These are phyloP conservation scores for Sisymbrium irio DNA, from an alignment of 345 rosid genomes.

Conservation along the genomic window DNA sequence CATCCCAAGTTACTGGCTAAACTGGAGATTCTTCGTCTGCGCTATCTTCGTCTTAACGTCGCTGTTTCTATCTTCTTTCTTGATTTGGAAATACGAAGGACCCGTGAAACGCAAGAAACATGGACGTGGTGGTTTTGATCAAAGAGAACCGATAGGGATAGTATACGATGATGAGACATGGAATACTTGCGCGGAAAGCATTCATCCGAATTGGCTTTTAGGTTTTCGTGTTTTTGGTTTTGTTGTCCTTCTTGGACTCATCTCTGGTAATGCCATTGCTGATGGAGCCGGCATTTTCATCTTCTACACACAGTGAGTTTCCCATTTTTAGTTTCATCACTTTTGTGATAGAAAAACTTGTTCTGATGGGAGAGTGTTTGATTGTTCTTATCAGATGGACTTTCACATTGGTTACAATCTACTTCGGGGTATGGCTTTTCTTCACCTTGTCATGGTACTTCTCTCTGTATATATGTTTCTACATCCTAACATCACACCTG, in stretches of 20 bases:
- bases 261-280: conserved; percentile 47
- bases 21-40: conserved; percentile 77
- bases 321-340: neutral
- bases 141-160: conserved; percentile 29
- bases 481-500: neutral
- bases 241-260: conserved; percentile 49
- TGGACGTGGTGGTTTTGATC: conserved; percentile 26
- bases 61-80: conserved; percentile 47
- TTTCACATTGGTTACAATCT: conserved; percentile 74
- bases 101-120: conserved; percentile 35
- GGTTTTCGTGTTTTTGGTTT: conserved; percentile 59
- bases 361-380: conserved; percentile 2
- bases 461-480: neutral
- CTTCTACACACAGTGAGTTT: conserved; percentile 93
- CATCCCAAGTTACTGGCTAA: conserved; percentile 78
- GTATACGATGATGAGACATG: conserved; percentile 70
- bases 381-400: conserved; percentile 73
- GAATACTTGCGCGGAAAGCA: conserved; percentile 58
- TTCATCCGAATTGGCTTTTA: conserved; percentile 78
- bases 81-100: conserved; percentile 79
- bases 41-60: conserved; percentile 48
- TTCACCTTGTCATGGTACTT: conserved; percentile 31
- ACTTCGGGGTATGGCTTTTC: conserved; percentile 72
- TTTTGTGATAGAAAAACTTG: neutral
- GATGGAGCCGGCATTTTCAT: conserved; percentile 74